Percentiles rank a stretch among this genome's conserved stretches.
phyloP scores from a whole-genome alignment of 345 rosid species.

The Arabidopsis suecica region DNA sequence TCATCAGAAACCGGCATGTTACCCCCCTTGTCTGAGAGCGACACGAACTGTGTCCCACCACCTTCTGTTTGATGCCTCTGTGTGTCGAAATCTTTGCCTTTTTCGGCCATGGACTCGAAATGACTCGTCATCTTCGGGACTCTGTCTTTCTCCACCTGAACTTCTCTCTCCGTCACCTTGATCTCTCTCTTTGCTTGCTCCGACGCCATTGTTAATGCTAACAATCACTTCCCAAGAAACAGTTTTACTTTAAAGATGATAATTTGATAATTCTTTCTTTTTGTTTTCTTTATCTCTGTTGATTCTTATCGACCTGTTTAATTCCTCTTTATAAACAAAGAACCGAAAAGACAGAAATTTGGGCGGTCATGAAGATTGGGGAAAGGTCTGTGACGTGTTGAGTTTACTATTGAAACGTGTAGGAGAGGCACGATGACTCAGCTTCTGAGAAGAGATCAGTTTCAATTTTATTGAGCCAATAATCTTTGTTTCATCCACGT shows the following conservation, averaged over 20 bases:
- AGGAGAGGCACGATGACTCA: slow-evolving; percentile 25
- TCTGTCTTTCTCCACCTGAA: slow-evolving; percentile 56
- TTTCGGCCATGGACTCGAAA: slow-evolving; percentile 57
- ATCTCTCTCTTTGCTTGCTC: slow-evolving; percentile 61
- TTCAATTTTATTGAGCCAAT: background rate
- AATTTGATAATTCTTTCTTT: background rate
- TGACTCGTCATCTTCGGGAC: slow-evolving; percentile 70
- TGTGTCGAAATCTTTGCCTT: slow-evolving; percentile 17
- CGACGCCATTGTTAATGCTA: slow-evolving; percentile 60
- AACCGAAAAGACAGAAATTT: background rate
- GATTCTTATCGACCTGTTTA: slow-evolving; percentile 16
- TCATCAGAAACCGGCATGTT: slow-evolving; percentile 30
- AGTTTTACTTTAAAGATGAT: slow-evolving; percentile 2
- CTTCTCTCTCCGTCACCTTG: slow-evolving; percentile 51
- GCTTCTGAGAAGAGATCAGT: slow-evolving; percentile 27
- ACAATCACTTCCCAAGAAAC: slow-evolving; percentile 4
- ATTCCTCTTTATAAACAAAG: slow-evolving; percentile 28
- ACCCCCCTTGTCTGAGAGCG: slow-evolving; percentile 41
- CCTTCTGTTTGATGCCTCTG: slow-evolving; percentile 6
- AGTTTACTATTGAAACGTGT: slow-evolving; percentile 44
- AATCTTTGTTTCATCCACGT: slow-evolving; percentile 16
- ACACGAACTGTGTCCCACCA: slow-evolving; percentile 45
- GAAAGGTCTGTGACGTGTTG: slow-evolving; percentile 50
- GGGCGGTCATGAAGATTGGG: slow-evolving; percentile 18
- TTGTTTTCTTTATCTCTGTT: background rate